phyloP scores from a whole-genome alignment of 495 filamentous ascomycete genomes.

The Annulohypoxylon stygium region DNA sequence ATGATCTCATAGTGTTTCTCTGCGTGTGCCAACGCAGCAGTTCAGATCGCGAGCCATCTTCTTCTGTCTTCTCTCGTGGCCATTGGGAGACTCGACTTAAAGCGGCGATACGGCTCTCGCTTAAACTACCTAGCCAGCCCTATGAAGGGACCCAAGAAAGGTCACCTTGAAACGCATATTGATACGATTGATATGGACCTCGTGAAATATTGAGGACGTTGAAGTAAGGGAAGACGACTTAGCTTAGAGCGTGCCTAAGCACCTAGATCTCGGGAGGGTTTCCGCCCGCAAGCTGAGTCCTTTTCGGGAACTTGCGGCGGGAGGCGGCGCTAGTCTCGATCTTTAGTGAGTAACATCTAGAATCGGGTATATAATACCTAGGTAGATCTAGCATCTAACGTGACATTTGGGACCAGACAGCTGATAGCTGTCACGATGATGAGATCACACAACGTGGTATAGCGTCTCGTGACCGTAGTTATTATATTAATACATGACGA shows the following conservation, averaged over 20 bases:
- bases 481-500: constrained; percentile 17
- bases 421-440: constrained; percentile 33
- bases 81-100: constrained; percentile 13
- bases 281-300: background rate
- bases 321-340: constrained; percentile 15
- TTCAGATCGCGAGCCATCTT: background rate
- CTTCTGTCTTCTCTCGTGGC: background rate
- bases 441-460: constrained; percentile 35
- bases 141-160: constrained; percentile 17
- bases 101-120: constrained; percentile 19
- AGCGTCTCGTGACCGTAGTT: constrained; percentile 32
- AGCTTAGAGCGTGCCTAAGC: background rate
- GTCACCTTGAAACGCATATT: background rate
- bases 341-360: constrained; percentile 5
- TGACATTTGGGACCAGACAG: constrained; percentile 15
- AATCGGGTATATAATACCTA: constrained; percentile 3
- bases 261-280: background rate
- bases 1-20: constrained; percentile 44
- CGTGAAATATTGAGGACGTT: background rate
- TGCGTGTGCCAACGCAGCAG: constrained; percentile 29
- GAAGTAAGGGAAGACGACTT: constrained; percentile 6
- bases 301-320: constrained; percentile 27
- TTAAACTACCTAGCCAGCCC: constrained; percentile 5
- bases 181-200: background rate
- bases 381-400: constrained; percentile 18